Conservation (phyloP, 2,329 filamentous ascomycete genomes). For the Penicillium sp. region DNA sequence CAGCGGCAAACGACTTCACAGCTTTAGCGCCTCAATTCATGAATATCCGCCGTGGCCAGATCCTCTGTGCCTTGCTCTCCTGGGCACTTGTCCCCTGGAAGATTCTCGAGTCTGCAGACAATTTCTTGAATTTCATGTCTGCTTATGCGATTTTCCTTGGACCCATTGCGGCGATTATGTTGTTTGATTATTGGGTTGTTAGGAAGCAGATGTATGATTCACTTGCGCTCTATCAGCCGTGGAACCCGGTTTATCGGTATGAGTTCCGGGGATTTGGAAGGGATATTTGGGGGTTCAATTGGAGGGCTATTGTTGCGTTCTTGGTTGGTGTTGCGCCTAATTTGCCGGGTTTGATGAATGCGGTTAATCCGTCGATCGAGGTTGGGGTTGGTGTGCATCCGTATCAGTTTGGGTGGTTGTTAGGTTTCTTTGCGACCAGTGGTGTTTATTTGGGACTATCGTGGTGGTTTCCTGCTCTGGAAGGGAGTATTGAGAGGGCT, state of each 20-base stretch:
- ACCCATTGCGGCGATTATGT: slow-evolving; percentile 62
- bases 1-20: slow-evolving; percentile 56
- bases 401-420: slow-evolving; percentile 67
- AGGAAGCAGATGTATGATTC: slow-evolving; percentile 51
- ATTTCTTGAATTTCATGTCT: slow-evolving; percentile 65
- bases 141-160: slow-evolving; percentile 67
- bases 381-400: slow-evolving; percentile 54
- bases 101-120: slow-evolving; percentile 59
- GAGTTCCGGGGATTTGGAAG: slow-evolving; percentile 9
- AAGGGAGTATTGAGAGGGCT: slow-evolving; percentile 48
- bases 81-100: slow-evolving; percentile 67
- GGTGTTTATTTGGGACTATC: slow-evolving; percentile 57
- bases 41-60: slow-evolving; percentile 58
- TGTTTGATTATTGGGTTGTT: slow-evolving; percentile 61
- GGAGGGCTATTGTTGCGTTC: slow-evolving; percentile 60
- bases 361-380: slow-evolving; percentile 38
- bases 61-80: slow-evolving; percentile 56
- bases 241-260: slow-evolving; percentile 53
- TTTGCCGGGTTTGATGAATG: slow-evolving; percentile 55
- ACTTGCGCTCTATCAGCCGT: slow-evolving; percentile 53
- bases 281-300: slow-evolving; percentile 53
- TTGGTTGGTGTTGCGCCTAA: slow-evolving; percentile 58
- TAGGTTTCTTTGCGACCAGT: slow-evolving; percentile 60
- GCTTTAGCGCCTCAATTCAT: slow-evolving; percentile 55
- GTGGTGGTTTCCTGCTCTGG: slow-evolving; percentile 50